A percentile compares a stretch with the other conserved stretches of the same genome.
These are phyloP conservation scores for Neolentinus lepideus DNA, from an alignment of 1,284 basidiomycete genomes.

Conservation along the genomic window DNA sequence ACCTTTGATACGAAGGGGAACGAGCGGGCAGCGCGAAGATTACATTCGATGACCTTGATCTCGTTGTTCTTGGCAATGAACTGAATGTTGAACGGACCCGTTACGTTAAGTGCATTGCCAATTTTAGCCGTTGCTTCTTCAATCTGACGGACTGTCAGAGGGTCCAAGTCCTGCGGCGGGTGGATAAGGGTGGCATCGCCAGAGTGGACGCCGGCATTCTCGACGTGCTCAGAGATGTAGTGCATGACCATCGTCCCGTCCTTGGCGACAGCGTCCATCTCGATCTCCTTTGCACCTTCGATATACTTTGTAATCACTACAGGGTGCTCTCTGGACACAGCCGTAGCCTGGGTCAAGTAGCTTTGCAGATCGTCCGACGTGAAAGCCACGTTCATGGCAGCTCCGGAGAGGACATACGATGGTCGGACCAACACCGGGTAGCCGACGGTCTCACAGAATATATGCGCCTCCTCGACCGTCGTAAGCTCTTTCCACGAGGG, in stretches of 20 bases:
- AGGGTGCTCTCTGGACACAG: slow-evolving; percentile 94
- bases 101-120: slow-evolving; percentile 96
- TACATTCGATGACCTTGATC: slow-evolving; percentile 99
- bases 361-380: slow-evolving; percentile 86
- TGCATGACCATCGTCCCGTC: slow-evolving; percentile 99
- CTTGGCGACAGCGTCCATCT: slow-evolving; percentile 98
- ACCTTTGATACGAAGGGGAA: slow-evolving; percentile 99
- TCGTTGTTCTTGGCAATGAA: slow-evolving; percentile 99
- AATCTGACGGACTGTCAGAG: slow-evolving; percentile 92
- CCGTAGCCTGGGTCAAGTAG: slow-evolving; percentile 94
- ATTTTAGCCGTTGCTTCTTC: slow-evolving; percentile 97
- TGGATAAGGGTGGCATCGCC: slow-evolving; percentile 97
- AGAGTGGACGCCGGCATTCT: slow-evolving; percentile 97
- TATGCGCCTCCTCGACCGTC: slow-evolving; percentile 81
- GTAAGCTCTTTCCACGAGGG: slow-evolving; percentile 97
- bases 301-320: slow-evolving; percentile 99
- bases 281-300: slow-evolving; percentile 99
- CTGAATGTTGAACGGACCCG: slow-evolving; percentile 99
- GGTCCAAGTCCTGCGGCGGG: slow-evolving; percentile 96
- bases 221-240: slow-evolving; percentile 98
- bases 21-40: slow-evolving; percentile 93
- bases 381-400: slow-evolving; percentile 99
- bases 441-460: slow-evolving; percentile 87
- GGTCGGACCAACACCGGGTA: slow-evolving; percentile 97
- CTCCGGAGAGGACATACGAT: slow-evolving; percentile 96